Evolutionary conservation across 108 stramenopile genomes (phyloP), one percentile per base, ranked within the genome.

Genomic region (Asterionellopsis glacialis): DNA sequence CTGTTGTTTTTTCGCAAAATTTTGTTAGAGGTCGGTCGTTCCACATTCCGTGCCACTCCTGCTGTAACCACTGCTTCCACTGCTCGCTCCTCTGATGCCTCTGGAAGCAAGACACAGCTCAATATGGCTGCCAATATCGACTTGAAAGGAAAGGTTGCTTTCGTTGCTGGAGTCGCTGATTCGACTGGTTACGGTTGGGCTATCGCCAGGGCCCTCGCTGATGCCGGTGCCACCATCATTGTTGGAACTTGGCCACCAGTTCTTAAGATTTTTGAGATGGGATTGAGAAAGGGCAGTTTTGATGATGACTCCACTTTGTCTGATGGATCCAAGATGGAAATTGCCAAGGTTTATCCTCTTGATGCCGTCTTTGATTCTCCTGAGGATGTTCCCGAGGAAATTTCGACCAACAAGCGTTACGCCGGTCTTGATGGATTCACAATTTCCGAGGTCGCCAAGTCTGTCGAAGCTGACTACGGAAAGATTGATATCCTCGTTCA

Each of bases 241-340:
- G 93, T 98, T 55, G 97, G 97, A 62, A 98, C 97, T 14, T 98
- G 97, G 97, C 97, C 97, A 16, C 97, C 97, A 11, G 96, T 98
- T 41, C 84, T 98, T 51, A 94, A 94, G 74, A 95, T 98, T 67
- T 98, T 98, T 65, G 74, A 95, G 69, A 88, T 57, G 65, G 86
- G 89, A 24, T 65, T 98, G 44, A 84, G 77, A 58, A 94, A 85
- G 70, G 95, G 94, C 13, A 59, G 79, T 5, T 96, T 97, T 63
- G 94, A 94, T 47, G 91, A 84, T 27, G 95, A 97, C 63, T 75
- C 82, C 26, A 69, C 54, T 22, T 79, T 97, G 9, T 70, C 87
- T 1, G 87, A 95, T 69, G 96, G 97, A 11, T 77, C 82, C 44
- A 94, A 88, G 64, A 96, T 98, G 94, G 59, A 58, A 25, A 98